Evolutionary conservation across 768 basidiomycete genomes (phyloP).

Genomic region (Tricholoma furcatifolium): DNA sequence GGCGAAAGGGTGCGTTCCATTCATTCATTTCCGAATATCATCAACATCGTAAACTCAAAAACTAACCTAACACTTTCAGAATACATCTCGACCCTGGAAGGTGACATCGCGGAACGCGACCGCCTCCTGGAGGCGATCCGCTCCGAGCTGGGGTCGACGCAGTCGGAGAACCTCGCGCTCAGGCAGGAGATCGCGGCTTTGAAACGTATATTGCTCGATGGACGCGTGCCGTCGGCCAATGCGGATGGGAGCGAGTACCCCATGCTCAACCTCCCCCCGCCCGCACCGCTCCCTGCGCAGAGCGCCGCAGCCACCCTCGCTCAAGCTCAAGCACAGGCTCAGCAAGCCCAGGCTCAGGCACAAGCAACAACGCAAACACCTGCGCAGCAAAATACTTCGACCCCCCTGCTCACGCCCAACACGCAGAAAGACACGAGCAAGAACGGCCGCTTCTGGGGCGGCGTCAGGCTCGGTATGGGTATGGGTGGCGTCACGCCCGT

Average conservation of each 20-base stretch:
- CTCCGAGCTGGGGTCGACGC: conserved; percentile 74
- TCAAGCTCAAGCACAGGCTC: conserved; percentile 9
- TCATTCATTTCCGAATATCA: conserved; percentile 10
- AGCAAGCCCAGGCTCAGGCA: conserved; percentile 9
- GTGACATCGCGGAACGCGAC: conserved; percentile 91
- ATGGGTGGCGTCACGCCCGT: conserved; percentile 78
- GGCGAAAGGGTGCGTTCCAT: conserved; percentile 73
- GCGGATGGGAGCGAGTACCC: conserved; percentile 19
- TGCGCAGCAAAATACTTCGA: conserved; percentile 14
- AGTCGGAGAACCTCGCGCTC: conserved; percentile 81
- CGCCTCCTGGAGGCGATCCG: conserved; percentile 85
- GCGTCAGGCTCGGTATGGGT: conserved; percentile 37
- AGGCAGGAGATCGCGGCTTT: conserved; percentile 73
- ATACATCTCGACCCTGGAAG: conserved; percentile 93
- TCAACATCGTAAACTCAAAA: too few species aligned
- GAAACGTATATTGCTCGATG: conserved; percentile 72
- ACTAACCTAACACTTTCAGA: too few species aligned
- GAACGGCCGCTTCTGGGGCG: conserved; percentile 74
- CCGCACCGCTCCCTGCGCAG: conserved; percentile 43
- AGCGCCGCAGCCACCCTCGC: conserved; percentile 37
- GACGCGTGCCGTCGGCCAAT: conserved; percentile 42
- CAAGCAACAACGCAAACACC: too few species aligned
- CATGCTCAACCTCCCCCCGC: conserved; percentile 46
- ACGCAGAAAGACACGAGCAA: conserved; percentile 73
- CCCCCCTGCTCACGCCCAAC: conserved; percentile 54